These are phyloP conservation scores for Phaeoacremonium minimum DNA, from an alignment of 2,329 filamentous ascomycete genomes.

Conservation along the genomic window DNA sequence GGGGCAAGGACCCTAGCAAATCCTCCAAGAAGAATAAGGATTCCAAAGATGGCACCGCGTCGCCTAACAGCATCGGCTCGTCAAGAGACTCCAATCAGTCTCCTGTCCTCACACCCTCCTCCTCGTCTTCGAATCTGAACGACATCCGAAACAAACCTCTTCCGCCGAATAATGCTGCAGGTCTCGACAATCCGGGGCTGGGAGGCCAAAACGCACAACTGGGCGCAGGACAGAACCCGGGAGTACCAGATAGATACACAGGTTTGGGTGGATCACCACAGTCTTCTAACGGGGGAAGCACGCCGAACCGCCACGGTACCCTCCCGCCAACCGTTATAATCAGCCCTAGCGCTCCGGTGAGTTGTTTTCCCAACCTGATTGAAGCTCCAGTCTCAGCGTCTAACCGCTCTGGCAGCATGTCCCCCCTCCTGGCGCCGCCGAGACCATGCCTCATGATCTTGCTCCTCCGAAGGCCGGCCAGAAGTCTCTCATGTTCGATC, in stretches of 20 bases:
- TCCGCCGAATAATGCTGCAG: conserved; percentile 49
- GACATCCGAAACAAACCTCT: conserved; percentile 81
- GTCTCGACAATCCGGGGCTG: conserved; percentile 35
- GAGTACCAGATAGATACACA: conserved; percentile 28
- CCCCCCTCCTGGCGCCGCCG: conserved; percentile 85
- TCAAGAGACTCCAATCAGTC: conserved; percentile 56
- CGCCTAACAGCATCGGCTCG: conserved; percentile 57
- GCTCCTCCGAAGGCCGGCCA: conserved; percentile 87
- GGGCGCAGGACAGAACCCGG: conserved; percentile 24
- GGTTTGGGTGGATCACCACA: conserved; percentile 27
- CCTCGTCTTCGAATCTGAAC: conserved; percentile 81
- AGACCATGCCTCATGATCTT: conserved; percentile 97
- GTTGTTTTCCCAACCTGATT: conserved; percentile 24
- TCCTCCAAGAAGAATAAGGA: conserved; percentile 74
- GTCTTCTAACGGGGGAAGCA: conserved; percentile 49
- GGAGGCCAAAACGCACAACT: conserved; percentile 28
- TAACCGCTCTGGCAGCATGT: conserved; percentile 65
- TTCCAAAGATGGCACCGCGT: conserved; percentile 71
- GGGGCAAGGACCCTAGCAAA: conserved; percentile 83
- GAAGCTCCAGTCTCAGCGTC: too few relatives aligned
- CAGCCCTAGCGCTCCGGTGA: conserved; percentile 87
- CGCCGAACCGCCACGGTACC: conserved; percentile 58
- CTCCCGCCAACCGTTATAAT: conserved; percentile 87
- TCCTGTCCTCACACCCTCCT: conserved; percentile 72
- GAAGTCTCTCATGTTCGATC: conserved; percentile 85